Conservation (phyloP, 2,329 filamentous ascomycete genomes). For the Raffaelea arxii region DNA sequence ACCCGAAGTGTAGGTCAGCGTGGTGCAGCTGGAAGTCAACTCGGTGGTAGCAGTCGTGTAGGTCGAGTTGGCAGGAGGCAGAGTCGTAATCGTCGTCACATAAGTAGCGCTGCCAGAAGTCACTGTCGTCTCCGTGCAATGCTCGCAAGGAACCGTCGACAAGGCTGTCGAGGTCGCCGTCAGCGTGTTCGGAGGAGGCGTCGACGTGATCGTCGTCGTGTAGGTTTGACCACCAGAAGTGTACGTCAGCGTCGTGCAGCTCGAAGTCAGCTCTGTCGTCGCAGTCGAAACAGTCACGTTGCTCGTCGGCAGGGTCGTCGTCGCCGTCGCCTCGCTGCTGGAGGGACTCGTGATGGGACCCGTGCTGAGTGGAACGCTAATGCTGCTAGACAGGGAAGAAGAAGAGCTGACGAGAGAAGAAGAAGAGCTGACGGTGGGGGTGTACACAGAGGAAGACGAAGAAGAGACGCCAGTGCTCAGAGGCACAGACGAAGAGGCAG, state of each 20-base stretch:
- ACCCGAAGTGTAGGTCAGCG: constrained; percentile 1
- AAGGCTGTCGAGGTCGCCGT: background rate
- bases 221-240: constrained; percentile 6
- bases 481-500: too few relatives aligned
- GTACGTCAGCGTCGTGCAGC: constrained; percentile 1
- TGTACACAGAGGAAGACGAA: too few relatives aligned
- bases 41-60: background rate
- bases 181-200: background rate
- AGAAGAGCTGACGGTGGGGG: too few relatives aligned
- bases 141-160: constrained; percentile 3
- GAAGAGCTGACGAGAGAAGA: too few relatives aligned
- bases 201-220: background rate
- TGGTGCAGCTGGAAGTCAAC: background rate
- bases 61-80: too few relatives aligned
- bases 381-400: too few relatives aligned
- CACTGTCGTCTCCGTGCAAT: constrained; percentile 6
- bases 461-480: too few relatives aligned
- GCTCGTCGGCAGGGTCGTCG: background rate
- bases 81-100: background rate
- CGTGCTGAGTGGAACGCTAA: background rate
- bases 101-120: constrained; percentile 1
- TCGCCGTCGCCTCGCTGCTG: background rate
- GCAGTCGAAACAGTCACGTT: too few relatives aligned
- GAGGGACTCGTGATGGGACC: background rate
- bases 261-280: background rate